Evolutionary conservation across 2,329 filamentous ascomycete species (phyloP).

Genomic region (Tolypocladium pustulatum): DNA sequence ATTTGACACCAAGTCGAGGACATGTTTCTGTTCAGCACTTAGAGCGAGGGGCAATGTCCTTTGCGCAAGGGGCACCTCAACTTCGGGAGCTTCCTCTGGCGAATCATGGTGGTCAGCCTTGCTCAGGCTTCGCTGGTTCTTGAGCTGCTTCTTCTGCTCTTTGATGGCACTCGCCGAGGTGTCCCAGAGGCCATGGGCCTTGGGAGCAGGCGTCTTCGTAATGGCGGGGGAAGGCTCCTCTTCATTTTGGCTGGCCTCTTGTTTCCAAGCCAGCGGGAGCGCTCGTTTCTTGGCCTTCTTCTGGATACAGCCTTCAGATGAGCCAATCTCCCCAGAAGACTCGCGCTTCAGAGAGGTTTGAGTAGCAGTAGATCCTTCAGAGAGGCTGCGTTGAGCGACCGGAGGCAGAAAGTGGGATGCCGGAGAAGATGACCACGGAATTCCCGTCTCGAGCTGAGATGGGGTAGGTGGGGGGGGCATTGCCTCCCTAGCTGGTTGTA

Average conservation of each 20-base stretch:
- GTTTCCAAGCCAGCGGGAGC: constrained; percentile 41
- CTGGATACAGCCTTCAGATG: constrained; percentile 10
- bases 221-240: constrained; percentile 11
- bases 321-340: constrained; percentile 21
- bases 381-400: constrained; percentile 6
- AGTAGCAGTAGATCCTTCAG: constrained; percentile 9
- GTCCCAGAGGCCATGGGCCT: constrained; percentile 50
- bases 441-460: constrained; percentile 13
- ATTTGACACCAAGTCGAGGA: constrained; percentile 73
- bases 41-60: constrained; percentile 52
- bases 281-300: constrained; percentile 49
- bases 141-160: constrained; percentile 66
- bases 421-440: constrained; percentile 67
- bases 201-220: constrained; percentile 20
- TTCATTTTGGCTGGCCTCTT: constrained; percentile 22
- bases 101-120: constrained; percentile 28
- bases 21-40: constrained; percentile 76
- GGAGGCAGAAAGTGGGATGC: constrained; percentile 35
- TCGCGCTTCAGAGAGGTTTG: constrained; percentile 30
- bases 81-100: constrained; percentile 29
- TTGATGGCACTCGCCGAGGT: constrained; percentile 64
- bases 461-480: constrained; percentile 17
- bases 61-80: constrained; percentile 22
- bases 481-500: constrained; percentile 12
- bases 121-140: constrained; percentile 36